Evolutionary conservation across 108 stramenopile species (phyloP), one percentile per base, ranked within the genome.

Genomic region (Cylindrotheca closterium): DNA sequence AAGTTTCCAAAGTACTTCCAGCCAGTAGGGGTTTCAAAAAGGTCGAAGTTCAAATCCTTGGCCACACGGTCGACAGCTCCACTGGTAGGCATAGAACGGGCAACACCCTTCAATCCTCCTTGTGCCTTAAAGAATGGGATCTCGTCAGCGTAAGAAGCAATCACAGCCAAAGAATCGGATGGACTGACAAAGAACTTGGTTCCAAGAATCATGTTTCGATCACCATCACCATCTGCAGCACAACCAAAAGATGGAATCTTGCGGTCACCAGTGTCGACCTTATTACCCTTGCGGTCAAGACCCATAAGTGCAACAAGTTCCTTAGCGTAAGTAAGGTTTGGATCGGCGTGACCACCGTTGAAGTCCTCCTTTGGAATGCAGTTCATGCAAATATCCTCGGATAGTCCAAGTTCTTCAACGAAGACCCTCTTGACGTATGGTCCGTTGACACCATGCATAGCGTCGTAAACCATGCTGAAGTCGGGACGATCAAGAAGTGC

Each of bases 1-100:
- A 98, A 78, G 84, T 99, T 99, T 60, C 98, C 98, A 58, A 99
- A 99, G 80, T 95, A 99, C 80, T 99, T 99, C 99, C 99, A 99
- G 52, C 99, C 99, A 52, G 99, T 99, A 18, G 99, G 99, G 1
- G 96, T 97, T 74, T 98, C 98, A 74, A 99, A 99, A 51, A 96
- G 77, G 49, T 79, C 78, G 46, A 98, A 85, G 71, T 86, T 95
- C 74, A 94, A 65, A 52, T 95, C 92, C 72, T 93, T 88, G 23
- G 98, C 98, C 23, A 99, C 99, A 53, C 77, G 91, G 73, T 99
- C 99, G 33, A 98, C 96, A 23, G 99, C 99, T 31, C 96, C 97
- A 50, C 92, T 94, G 0, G 99, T 98, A 22, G 99, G 99, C 99
- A 99, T 99, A 46, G 97, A 98, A 51, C 99, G 80, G 17, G 99